These are phyloP conservation scores for Abrus pulchellus DNA, from an alignment of 306 rosid species.

Conservation along the genomic window DNA sequence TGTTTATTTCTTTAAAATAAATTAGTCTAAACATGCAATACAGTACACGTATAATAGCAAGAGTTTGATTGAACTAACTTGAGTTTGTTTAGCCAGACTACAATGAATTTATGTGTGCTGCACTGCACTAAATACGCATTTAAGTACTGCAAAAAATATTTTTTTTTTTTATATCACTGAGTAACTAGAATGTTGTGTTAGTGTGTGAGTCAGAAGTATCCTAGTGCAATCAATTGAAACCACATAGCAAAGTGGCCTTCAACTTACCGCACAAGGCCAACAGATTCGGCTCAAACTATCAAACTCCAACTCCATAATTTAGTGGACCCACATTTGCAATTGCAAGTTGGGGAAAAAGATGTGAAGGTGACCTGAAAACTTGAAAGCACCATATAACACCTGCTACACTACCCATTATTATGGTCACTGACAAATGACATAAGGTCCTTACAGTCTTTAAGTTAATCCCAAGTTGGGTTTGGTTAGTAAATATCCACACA, in stretches of 20 bases:
- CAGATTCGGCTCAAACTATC: slow-evolving; percentile 50
- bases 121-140: slow-evolving; percentile 10
- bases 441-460: slow-evolving; percentile 39
- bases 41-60: slow-evolving; percentile 7
- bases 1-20: not conserved
- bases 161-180: not conserved
- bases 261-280: slow-evolving; percentile 46
- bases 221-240: slow-evolving; percentile 46
- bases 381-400: slow-evolving; percentile 56
- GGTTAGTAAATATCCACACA: slow-evolving; percentile 35
- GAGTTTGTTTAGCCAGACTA: slow-evolving; percentile 8
- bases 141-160: not conserved
- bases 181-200: slow-evolving; percentile 13
- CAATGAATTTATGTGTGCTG: slow-evolving; percentile 3
- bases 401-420: slow-evolving; percentile 55
- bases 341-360: slow-evolving; percentile 42
- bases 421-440: slow-evolving; percentile 49
- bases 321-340: slow-evolving; percentile 51
- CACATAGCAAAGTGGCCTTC: slow-evolving; percentile 47
- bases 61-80: not conserved
- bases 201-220: slow-evolving; percentile 41
- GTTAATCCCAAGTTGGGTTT: slow-evolving; percentile 39
- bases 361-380: slow-evolving; percentile 53
- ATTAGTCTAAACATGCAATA: not conserved
- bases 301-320: slow-evolving; percentile 50